Evolutionary conservation across 495 filamentous ascomycete species (phyloP).

Genomic region (Lasiosphaeriaceae sp.): DNA sequence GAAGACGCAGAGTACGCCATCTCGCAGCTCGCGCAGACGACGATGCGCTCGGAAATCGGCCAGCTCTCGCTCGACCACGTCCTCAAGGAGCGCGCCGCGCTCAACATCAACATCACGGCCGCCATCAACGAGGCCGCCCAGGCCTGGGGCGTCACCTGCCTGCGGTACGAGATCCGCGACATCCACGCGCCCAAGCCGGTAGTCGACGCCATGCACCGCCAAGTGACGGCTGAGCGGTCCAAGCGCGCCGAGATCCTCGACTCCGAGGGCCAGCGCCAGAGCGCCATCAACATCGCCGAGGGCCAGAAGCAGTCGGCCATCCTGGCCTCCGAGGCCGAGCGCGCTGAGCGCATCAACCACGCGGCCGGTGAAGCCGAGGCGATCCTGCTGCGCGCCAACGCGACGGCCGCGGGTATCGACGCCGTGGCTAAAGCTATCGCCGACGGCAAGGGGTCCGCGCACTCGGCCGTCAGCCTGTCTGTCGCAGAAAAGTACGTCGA

Average conservation of each 20-base stretch:
- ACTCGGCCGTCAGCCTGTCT: constrained; percentile 74
- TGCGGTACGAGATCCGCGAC: constrained; percentile 96
- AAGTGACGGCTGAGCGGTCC: constrained; percentile 92
- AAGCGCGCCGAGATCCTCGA: constrained; percentile 98
- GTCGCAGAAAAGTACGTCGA: constrained; percentile 99
- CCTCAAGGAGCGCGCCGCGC: constrained; percentile 87
- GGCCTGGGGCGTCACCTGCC: constrained; percentile 92
- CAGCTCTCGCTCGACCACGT: constrained; percentile 96
- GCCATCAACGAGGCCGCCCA: constrained; percentile 97
- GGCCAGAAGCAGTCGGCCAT: constrained; percentile 94
- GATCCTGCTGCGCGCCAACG: constrained; percentile 77
- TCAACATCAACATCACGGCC: constrained; percentile 95
- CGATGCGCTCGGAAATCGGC: constrained; percentile 97
- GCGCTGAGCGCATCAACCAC: constrained; percentile 85
- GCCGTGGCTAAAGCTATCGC: constrained; percentile 72
- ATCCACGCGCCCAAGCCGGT: constrained; percentile 94
- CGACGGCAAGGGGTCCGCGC: constrained; percentile 66
- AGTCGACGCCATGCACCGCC: constrained; percentile 94
- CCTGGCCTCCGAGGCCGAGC: constrained; percentile 88
- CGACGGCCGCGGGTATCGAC: constrained; percentile 84
- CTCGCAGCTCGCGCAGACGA: constrained; percentile 94
- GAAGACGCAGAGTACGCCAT: constrained; percentile 99
- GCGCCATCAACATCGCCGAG: constrained; percentile 97
- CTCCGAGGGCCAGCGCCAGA: constrained; percentile 91
- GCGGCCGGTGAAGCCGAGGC: constrained; percentile 91